Base-by-base conservation (phyloP, 108 stramenopile species). In the Cyclotella kingstonii region DNA sequence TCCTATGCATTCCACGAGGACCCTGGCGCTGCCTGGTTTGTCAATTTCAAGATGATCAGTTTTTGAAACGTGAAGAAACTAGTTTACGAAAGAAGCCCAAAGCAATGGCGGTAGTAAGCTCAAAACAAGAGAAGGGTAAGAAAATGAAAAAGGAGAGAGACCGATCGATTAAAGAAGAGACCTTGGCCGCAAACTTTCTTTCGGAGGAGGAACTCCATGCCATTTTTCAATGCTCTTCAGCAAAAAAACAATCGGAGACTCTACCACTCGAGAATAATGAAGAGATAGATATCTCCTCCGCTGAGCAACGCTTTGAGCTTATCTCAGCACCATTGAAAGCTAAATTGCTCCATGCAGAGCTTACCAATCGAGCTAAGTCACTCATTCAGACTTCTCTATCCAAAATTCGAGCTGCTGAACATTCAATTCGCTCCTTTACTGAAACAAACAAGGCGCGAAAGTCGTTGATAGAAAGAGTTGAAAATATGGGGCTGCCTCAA, bases 1-100 rank as follows among this genome's bases (percentile, higher is more conserved):
- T 90, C n/a, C 55, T 89, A 17, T 51, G 56, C 3, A 38, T 91
- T 0, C 93, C 93, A 14, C 73, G 84, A 3, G 84, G 84, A 12
- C 72, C 81, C 9, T 94, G 89, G 87, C 44, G 78, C 18, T 94
- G 93, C 63, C 63, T 90, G 25, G 63, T 87, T 23, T 94, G 93
- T 53, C 61, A 49, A 46, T 73, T 47, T 46, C 64, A 58, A 19
- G 73, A 73, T 26, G 52, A 66, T 26, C 26, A 54, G 15, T 73
- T 50, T 63, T 41, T 57, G 68, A 76, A 49, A 18, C 22, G 43
- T 36, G 57, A 64, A 49, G 54, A 54, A 45, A 38, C 5, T 54
- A 44, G 3, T n/a, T 5, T 22, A 50, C 31, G 52, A 22, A 12
- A 6, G 23, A 51, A 30, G 49, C 50, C 4, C 41, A 44, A 18